phyloP scores from a whole-genome alignment of 129 eudicot species.

The Flaveria bidentis region DNA sequence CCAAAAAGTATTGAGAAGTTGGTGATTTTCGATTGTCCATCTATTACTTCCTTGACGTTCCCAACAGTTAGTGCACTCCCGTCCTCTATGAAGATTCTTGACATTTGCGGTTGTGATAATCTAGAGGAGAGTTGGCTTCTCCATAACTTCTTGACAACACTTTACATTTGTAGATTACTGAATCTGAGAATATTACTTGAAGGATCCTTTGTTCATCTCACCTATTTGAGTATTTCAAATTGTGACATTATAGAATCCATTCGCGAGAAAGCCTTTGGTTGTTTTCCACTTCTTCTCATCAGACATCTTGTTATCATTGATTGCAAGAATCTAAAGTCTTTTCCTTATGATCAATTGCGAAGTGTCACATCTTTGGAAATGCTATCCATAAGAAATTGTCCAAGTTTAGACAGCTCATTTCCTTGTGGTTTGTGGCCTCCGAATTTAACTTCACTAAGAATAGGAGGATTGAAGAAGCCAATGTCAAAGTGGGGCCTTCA shows the following conservation, averaged over 20 bases:
- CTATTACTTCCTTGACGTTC: constrained; percentile 4
- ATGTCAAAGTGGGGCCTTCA: constrained; percentile 20
- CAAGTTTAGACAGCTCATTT: constrained; percentile 21
- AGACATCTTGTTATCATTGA: not conserved
- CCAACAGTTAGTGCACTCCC: not conserved
- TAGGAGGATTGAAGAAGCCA: constrained; percentile 1
- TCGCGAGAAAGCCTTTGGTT: constrained; percentile 9
- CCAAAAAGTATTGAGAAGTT: constrained; percentile 10
- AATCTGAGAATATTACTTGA: not conserved
- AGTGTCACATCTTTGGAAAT: not conserved
- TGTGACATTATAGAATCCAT: constrained; percentile 5
- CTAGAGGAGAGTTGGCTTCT: constrained; percentile 8
- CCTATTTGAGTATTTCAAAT: not conserved
- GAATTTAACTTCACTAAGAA: not conserved
- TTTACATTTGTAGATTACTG: not conserved
- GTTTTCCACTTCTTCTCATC: not conserved
- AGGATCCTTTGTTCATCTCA: not conserved
- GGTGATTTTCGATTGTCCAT: not conserved
- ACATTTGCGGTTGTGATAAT: constrained; percentile 5
- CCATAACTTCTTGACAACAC: constrained; percentile 8
- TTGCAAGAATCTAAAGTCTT: constrained; percentile 18
- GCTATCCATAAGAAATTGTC: constrained; percentile 4
- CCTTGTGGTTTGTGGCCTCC: constrained; percentile 21
- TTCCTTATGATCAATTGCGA: constrained; percentile 8
- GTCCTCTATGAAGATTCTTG: constrained; percentile 12